phyloP scores from a whole-genome alignment of 306 rosid species.

The Vigna hirtella region DNA sequence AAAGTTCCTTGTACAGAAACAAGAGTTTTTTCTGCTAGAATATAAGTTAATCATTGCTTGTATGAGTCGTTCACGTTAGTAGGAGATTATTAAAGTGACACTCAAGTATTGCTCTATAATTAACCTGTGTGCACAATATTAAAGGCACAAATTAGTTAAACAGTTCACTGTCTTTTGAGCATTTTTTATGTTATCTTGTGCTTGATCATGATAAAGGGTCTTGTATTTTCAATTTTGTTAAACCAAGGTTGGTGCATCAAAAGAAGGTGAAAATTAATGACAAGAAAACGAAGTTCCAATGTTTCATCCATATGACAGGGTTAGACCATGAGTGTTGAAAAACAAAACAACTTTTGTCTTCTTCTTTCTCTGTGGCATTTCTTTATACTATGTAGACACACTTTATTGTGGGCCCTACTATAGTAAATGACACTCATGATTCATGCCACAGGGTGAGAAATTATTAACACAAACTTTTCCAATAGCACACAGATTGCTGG shows the following conservation, averaged over 20 bases:
- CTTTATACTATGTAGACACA: neutral
- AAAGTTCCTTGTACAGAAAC: neutral
- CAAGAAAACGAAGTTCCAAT: conserved; percentile 20
- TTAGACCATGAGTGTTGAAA: conserved; percentile 16
- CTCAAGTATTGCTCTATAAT: neutral
- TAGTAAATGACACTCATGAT: conserved; percentile 33
- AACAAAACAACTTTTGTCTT: conserved; percentile 1
- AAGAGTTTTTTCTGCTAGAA: neutral
- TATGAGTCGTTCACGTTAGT: neutral
- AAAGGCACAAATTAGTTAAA: neutral
- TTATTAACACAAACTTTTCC: conserved; percentile 24
- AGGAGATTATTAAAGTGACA: neutral
- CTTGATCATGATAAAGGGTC: neutral
- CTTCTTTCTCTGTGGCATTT: neutral
- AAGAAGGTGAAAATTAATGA: neutral
- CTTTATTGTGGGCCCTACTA: conserved; percentile 36
- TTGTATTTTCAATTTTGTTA: neutral
- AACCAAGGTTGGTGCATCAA: neutral
- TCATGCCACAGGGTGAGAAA: conserved; percentile 33
- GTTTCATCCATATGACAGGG: neutral
- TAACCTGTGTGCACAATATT: neutral
- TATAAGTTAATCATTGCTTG: neutral
- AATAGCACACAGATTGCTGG: neutral
- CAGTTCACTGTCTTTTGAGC: neutral
- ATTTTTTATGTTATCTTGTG: neutral